Base-by-base conservation (phyloP, 805 yeast genomes). In the Ogataea zsoltii region DNA sequence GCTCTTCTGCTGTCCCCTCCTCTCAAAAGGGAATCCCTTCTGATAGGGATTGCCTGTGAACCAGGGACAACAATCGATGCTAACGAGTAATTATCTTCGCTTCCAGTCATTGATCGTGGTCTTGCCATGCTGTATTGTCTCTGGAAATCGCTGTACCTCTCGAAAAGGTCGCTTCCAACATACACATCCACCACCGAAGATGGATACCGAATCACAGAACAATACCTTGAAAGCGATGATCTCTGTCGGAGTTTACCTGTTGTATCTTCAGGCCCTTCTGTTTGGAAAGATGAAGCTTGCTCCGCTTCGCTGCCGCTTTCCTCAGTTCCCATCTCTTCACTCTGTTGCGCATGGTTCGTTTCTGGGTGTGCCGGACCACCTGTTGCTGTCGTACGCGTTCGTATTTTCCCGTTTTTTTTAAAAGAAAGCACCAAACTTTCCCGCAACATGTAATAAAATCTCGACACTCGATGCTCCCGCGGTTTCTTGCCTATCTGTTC, bases 51-150 rank as follows among this genome's bases (percentile, higher is more conserved):
- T 1, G 48, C 46, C 4, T 35, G 46, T 3, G 50, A 41, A 7
- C 56, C 60, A 1, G 66, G 59, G 13, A 35, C 37, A 10, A 56
- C 46, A 4, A 60, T 18, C 3, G 61, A 51, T 5, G 54, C 54
- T 19, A 62, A 33, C n/a, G 60, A 57, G 21, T 42, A 42, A 30
- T 45, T 54, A 23, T 49, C 55, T 11, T 51, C 55, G 26, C 48
- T 47, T n/a, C 48, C 49, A 17, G 37, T 42, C 17, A 42, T 39
- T 1, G 57, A 51, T 43, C 44, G 38, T 4, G 53, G 55, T 32
- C 58, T 50, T 7, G 60, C 56, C 17, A 58, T n/a, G 41, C 60
- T 54, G 33, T 43, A 51, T 28, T 47, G 48, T 28, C 55, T 37
- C 28, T 42, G 39, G 29, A 50, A 38, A 18, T 38, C 51, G 14